Conservation (phyloP, 1,284 basidiomycete species). For the Moniliella sp. region DNA sequence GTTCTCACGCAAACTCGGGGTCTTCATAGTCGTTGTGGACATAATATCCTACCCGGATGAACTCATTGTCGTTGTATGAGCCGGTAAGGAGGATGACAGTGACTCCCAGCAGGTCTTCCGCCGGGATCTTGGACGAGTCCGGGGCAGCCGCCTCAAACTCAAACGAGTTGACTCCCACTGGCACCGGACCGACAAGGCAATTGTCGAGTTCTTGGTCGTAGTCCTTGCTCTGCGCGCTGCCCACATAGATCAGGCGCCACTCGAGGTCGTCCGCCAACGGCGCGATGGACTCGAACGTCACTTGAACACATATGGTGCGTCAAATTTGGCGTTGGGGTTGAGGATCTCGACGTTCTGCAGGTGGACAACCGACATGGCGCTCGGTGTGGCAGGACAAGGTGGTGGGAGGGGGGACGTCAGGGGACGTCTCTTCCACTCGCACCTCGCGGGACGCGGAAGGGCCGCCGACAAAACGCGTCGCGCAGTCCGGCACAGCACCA, state of each 20-base stretch:
- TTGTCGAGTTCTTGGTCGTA: conserved; percentile 80
- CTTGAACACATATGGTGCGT: conserved; percentile 72
- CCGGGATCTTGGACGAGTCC: conserved; percentile 49
- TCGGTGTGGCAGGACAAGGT: not conserved
- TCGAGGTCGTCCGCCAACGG: conserved; percentile 78
- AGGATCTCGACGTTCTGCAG: conserved; percentile 26
- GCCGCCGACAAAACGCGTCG: too few relatives aligned
- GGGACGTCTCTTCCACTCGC: too few relatives aligned
- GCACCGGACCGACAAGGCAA: conserved; percentile 64
- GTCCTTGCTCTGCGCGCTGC: conserved; percentile 69
- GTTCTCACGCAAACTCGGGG: too few relatives aligned
- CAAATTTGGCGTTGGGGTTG: conserved; percentile 23
- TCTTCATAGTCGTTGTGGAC: conserved; percentile 96
- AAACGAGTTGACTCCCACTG: conserved; percentile 64
- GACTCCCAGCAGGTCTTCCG: conserved; percentile 65
- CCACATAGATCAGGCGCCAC: conserved; percentile 91
- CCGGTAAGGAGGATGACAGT: conserved; percentile 77
- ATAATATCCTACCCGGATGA: conserved; percentile 95
- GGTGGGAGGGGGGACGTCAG: too few relatives aligned
- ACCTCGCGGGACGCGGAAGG: too few relatives aligned
- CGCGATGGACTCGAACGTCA: conserved; percentile 93
- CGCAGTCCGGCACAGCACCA: too few relatives aligned
- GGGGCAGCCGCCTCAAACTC: conserved; percentile 51
- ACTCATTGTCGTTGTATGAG: conserved; percentile 71
- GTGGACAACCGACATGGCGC: conserved; percentile 29